Evolutionary conservation across 345 rosid species (phyloP), one percentile per base, ranked within the genome.

Genomic region (Eucalyptus marginata): DNA sequence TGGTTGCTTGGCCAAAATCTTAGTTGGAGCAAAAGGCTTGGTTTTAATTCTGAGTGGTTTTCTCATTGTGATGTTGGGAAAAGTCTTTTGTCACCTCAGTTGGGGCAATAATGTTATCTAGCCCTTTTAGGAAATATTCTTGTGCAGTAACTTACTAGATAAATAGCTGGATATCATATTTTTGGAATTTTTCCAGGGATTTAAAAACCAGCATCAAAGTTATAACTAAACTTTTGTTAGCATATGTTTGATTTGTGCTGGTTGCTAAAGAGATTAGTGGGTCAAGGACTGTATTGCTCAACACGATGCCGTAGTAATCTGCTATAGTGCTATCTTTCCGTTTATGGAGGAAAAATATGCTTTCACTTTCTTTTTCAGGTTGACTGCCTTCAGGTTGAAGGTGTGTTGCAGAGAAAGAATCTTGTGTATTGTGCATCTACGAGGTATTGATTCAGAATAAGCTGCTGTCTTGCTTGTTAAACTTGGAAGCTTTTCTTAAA

Each of bases 341-440:
- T 56, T 88, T 58, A 46, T 85, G 89, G 44, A 58, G 87, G 87
- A 50, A 86, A 40, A 52, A 83, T 36, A 16, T 87, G 46, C 59
- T 54, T 68, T 79, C 5, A 43, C 58, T 87, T 89, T 79, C 58
- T 49, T 47, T 92, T 90, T 91, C 94, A 96, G 99, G 98, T 97
- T 83, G 99, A 97, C 89, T 97, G 99, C 92, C 99, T 97, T 91
- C 96, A 93, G 89, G 99, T 97, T 89, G 99, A 97, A 86, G 99
- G 99, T 91, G 98, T 97, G 87, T 89, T 97, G 90, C 96, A 95
- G 92, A 93, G 93, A 93, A 93, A 96, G 91, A 96, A 97, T 92
- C 97, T 97, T 88, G 99, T 96, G 50, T 97, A 96, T 88, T 97
- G 99, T 94, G 99, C 99, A 87, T 97, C 99, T 88, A 96, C 99